phyloP scores from a whole-genome alignment of 371 early-diverging fungal species.

The Apophysomyces variabilis region DNA sequence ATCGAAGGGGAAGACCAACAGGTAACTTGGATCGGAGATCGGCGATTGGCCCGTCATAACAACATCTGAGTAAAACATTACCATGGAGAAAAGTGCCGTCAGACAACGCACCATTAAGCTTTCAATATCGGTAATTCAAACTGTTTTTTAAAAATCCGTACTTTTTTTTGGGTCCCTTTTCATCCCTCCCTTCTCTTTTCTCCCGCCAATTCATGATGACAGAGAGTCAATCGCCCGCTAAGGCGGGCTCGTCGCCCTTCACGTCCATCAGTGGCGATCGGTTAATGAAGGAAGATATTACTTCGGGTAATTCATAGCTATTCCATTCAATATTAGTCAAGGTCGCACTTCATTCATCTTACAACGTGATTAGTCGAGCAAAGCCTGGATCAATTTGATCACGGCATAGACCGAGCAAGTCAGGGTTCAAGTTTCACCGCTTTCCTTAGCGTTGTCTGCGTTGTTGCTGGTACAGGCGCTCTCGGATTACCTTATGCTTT shows the following conservation, averaged over 20 bases:
- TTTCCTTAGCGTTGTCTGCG: conserved; percentile 70
- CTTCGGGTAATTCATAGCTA: neutral
- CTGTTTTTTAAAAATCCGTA: neutral
- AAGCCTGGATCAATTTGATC: conserved; percentile 23
- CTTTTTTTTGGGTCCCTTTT: conserved; percentile 9
- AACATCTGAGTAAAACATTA: neutral
- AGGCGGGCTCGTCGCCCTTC: neutral
- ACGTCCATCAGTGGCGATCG: neutral
- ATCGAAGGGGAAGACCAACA: neutral
- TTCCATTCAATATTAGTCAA: neutral
- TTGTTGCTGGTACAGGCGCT: conserved; percentile 80
- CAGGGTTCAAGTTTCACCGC: conserved; percentile 45
- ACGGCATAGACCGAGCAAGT: conserved; percentile 39
- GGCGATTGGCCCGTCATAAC: neutral
- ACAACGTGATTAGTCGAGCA: neutral
- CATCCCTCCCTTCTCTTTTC: conserved; percentile 1
- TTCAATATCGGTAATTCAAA: no score
- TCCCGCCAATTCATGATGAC: neutral
- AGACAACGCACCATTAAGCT: no score
- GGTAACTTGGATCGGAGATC: neutral
- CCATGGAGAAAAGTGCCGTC: no score
- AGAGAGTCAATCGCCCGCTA: neutral
- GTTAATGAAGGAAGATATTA: neutral
- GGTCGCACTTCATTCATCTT: neutral
- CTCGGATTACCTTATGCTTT: conserved; percentile 80